Base-by-base conservation (phyloP, 2,329 filamentous ascomycete genomes). In the Aspergillus unguis region DNA sequence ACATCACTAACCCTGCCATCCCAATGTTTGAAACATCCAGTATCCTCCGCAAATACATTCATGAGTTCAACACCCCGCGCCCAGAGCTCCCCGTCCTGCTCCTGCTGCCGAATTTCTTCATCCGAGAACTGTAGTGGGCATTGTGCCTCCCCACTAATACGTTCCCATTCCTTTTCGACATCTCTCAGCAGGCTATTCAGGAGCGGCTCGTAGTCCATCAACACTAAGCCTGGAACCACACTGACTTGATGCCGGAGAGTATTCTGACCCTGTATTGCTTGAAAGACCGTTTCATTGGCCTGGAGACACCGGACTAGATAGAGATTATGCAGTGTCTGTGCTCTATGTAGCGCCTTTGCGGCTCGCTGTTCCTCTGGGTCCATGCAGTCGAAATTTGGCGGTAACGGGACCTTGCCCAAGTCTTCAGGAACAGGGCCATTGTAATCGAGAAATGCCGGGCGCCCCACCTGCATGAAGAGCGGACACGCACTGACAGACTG, bases 11-110 rank as follows among this genome's bases (percentile, higher is more conserved):
- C 56, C 49, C 48, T 60, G n/a, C 60, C 62, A 57, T 63, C 62
- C 61, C 62, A 63, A 52, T 62, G 58, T 48, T 63, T 64, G 35
- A 61, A 62, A 48, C 55, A 57, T 8, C 63, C 63, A 40, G 58
- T 62, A 29, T 64, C 62, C 23, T 27, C 17, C 38, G 62, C 41
- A 37, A 62, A 63, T 8, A 36, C 44, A 29, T 59, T 40, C 63
- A 64, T 64, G n/a, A 62, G 55, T 31, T 49, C 52, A 17, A 63
- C 61, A 3, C 62, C 61, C 44, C 59, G 56, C 8, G 61, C 61
- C 62, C 63, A 65, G 27, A 61, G 49, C 35, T 57, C 56, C 6
- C 46, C 58, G 33, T 64, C 61, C n/a, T 36, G 45, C 28, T 61
- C 58, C 36, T 61, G 58, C 48, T 59, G 48, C 33, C 57, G 40